phyloP scores from a whole-genome alignment of 108 stramenopile species.

The Schizochytrium sp. region DNA sequence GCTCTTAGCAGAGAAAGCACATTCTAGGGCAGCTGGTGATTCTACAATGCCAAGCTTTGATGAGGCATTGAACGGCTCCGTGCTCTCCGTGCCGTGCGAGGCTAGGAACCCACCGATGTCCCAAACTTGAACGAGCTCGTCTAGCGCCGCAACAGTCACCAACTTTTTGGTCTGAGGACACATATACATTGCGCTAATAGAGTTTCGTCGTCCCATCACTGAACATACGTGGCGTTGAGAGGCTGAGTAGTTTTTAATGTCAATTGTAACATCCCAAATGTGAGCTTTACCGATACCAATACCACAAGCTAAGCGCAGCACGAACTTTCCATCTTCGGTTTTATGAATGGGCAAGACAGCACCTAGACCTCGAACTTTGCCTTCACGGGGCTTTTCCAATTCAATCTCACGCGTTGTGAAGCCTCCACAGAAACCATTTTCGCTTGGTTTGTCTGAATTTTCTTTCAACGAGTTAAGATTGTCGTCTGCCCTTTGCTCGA shows the following conservation, averaged over 20 bases:
- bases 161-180: neutral
- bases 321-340: neutral
- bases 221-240: neutral
- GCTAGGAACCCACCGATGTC: neutral
- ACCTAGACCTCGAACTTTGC: conserved; percentile 31
- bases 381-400: neutral
- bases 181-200: conserved; percentile 30
- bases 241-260: neutral
- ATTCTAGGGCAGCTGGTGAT: neutral
- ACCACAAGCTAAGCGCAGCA: neutral
- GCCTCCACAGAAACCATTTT: neutral
- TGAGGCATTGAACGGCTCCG: conserved; percentile 23
- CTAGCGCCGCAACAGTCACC: conserved; percentile 9
- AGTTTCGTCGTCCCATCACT: conserved; percentile 16
- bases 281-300: conserved; percentile 54
- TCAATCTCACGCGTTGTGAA: conserved; percentile 39
- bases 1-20: neutral
- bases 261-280: conserved; percentile 5
- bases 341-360: neutral
- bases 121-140: conserved; percentile 42
- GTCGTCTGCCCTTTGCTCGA: neutral
- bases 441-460: neutral
- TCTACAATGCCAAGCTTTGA: conserved; percentile 3
- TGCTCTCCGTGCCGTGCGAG: neutral
- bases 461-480: neutral